Evolutionary conservation across 257 asterid genomes (phyloP), one percentile per base, ranked within the genome.

Genomic region (Prunella vulgaris): DNA sequence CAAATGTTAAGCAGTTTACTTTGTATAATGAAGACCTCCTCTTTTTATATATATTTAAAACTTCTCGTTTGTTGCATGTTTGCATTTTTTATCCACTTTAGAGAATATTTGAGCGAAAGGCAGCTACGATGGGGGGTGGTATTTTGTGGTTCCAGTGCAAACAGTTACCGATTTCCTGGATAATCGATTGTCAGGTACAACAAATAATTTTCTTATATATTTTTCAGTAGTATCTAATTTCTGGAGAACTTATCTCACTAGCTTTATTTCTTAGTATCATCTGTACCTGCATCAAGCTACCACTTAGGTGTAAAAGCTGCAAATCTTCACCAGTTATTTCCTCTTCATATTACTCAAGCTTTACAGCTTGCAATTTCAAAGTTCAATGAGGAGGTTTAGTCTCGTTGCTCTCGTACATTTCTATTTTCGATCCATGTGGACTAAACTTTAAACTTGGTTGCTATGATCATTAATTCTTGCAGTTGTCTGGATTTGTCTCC

Each of bases 41-140:
- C 42, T 35, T 35, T 35, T 5, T 49, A 17, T 5, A 38, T 60
- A 8, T 6, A 0, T 33, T 21, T 4, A 10, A 15, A 57, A 25
- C n/a, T 9, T 64, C 21, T 56, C 38, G 7, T 33, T 65, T n/a
- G n/a, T n/a, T n/a, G n/a, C n/a, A n/a, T n/a, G n/a, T n/a, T n/a
- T n/a, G n/a, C n/a, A n/a, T n/a, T n/a, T n/a, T n/a, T n/a, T n/a
- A n/a, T n/a, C n/a, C n/a, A n/a, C 30, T 73, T 21, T 65, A 93
- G 99, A 87, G 88, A 79, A 66, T 66, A 62, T 83, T 87, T 0
- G 99, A 93, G 75, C 86, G 76, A 48, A 87, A 77, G 81, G 96
- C 97, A 7, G 97, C 99, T 71, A 10, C 51, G 42, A 77, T 93
- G 95, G 99, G 99, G 0, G 99, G 99, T n/a, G 99, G 99, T 63